Percentiles rank a stretch among this genome's conserved stretches.
Evolutionary conservation across 495 filamentous ascomycete species (phyloP).

Genomic region (Corynascus novoguineensis): DNA sequence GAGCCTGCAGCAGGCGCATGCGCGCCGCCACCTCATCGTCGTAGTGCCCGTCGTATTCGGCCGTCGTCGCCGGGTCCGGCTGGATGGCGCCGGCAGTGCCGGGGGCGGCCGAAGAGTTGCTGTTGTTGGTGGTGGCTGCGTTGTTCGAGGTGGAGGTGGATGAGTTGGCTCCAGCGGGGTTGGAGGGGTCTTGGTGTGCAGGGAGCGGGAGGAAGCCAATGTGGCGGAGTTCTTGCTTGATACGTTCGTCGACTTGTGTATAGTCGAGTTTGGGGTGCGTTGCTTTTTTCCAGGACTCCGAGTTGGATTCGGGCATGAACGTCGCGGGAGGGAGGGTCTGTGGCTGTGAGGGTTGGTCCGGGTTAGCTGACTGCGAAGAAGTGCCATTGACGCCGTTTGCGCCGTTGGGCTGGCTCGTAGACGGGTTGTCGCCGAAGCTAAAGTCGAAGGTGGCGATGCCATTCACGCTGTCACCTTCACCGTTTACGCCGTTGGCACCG

Average conservation of each 20-base stretch:
- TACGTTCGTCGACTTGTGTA: slow-evolving; percentile 75
- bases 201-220: slow-evolving; percentile 79
- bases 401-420: slow-evolving; percentile 42
- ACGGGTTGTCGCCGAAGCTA: slow-evolving; percentile 9
- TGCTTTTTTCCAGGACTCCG: slow-evolving; percentile 53
- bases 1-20: slow-evolving; percentile 73
- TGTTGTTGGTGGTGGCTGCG: slow-evolving; percentile 55
- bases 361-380: slow-evolving; percentile 16
- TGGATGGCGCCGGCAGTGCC: slow-evolving; percentile 39
- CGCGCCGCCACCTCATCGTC: slow-evolving; percentile 94
- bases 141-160: slow-evolving; percentile 67
- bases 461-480: slow-evolving; percentile 43
- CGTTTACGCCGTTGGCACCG: slow-evolving; percentile 52
- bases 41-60: slow-evolving; percentile 79
- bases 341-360: slow-evolving; percentile 14
- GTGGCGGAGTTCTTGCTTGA: slow-evolving; percentile 87
- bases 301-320: slow-evolving; percentile 65
- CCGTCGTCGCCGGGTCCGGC: slow-evolving; percentile 31
- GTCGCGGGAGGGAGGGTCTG: slow-evolving; percentile 60
- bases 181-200: slow-evolving; percentile 37
- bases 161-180: slow-evolving; percentile 23
- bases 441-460: slow-evolving; percentile 21
- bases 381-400: slow-evolving; percentile 34
- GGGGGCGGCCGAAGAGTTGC: slow-evolving; percentile 42
- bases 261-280: slow-evolving; percentile 69